A percentile compares a stretch with the other conserved stretches of the same genome.
Conservation (phyloP, 345 rosid genomes). For the Garcia nutans region DNA sequence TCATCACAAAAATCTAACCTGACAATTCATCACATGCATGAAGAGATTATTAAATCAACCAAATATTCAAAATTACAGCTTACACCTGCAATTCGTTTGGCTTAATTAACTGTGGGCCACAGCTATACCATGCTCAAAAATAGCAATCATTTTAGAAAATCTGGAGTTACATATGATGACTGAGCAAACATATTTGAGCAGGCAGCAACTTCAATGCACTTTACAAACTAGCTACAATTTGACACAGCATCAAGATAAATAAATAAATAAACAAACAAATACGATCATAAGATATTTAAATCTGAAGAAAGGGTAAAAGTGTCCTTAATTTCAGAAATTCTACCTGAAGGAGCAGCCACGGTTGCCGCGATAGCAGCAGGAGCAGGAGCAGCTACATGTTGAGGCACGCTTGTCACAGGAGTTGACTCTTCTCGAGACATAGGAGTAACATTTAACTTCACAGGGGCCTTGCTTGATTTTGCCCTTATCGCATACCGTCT, state of each 20-base stretch:
- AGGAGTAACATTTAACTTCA: constrained; percentile 70
- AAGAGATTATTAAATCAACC: not conserved
- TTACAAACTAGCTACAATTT: not conserved
- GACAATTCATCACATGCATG: not conserved
- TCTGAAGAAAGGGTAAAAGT: constrained; percentile 2
- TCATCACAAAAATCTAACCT: not conserved
- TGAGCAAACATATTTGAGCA: not conserved
- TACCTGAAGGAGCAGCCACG: constrained; percentile 60
- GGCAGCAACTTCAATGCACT: not conserved
- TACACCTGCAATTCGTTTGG: not conserved
- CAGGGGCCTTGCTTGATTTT: constrained; percentile 73
- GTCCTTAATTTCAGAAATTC: constrained; percentile 15
- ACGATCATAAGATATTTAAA: not conserved
- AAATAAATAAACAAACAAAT: not conserved
- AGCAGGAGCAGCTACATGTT: constrained; percentile 53
- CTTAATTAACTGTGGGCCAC: not conserved
- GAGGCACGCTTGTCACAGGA: constrained; percentile 58
- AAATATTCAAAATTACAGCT: not conserved
- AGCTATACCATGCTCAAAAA: not conserved
- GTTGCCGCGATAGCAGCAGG: constrained; percentile 34
- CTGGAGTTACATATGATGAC: not conserved
- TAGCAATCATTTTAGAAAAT: not conserved
- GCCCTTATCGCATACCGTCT: constrained; percentile 93
- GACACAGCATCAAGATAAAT: not conserved
- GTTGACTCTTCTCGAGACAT: constrained; percentile 60